Evolutionary conservation across 2,329 filamentous ascomycete genomes (phyloP).

Genomic region (Pezizomycotina sp.): DNA sequence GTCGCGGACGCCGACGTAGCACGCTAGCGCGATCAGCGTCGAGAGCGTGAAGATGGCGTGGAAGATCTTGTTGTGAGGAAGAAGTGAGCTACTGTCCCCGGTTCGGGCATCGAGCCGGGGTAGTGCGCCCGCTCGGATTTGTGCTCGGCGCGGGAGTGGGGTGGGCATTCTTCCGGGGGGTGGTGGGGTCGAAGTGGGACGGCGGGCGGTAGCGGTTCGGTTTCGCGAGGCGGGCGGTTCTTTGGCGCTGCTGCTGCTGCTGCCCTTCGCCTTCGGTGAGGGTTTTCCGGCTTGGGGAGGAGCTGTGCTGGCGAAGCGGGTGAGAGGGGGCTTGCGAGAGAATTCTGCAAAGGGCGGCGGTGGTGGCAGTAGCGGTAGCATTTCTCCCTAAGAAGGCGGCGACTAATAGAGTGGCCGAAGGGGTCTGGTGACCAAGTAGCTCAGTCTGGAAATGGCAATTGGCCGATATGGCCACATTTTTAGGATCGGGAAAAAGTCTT

Average conservation of each 20-base stretch:
- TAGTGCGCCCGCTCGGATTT: slow-evolving; percentile 63
- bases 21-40: slow-evolving; percentile 9
- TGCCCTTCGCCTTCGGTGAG: slow-evolving; percentile 3
- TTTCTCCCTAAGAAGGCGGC: too few relatives aligned
- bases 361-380: too few relatives aligned
- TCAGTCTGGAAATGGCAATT: too few relatives aligned
- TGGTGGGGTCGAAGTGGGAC: slow-evolving; percentile 51
- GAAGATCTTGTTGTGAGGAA: slow-evolving; percentile 62
- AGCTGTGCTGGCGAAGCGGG: too few relatives aligned
- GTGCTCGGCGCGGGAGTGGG: slow-evolving; percentile 37
- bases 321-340: too few relatives aligned
- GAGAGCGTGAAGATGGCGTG: slow-evolving; percentile 63
- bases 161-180: slow-evolving; percentile 40
- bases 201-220: slow-evolving; percentile 80
- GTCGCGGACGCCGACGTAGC: slow-evolving; percentile 18
- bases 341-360: too few relatives aligned
- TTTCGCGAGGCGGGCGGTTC: slow-evolving; percentile 72
- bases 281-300: slow-evolving; percentile 18
- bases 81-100: slow-evolving; percentile 68
- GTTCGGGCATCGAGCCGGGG: slow-evolving; percentile 72
- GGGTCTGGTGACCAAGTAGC: too few relatives aligned
- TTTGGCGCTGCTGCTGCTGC: too few relatives aligned
- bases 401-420: too few relatives aligned
- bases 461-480: too few relatives aligned
- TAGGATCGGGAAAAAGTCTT: too few relatives aligned